Evolutionary conservation across 2,329 filamentous ascomycete genomes (phyloP), one percentile per base, ranked within the genome.

Genomic region (Fusarium sp.): DNA sequence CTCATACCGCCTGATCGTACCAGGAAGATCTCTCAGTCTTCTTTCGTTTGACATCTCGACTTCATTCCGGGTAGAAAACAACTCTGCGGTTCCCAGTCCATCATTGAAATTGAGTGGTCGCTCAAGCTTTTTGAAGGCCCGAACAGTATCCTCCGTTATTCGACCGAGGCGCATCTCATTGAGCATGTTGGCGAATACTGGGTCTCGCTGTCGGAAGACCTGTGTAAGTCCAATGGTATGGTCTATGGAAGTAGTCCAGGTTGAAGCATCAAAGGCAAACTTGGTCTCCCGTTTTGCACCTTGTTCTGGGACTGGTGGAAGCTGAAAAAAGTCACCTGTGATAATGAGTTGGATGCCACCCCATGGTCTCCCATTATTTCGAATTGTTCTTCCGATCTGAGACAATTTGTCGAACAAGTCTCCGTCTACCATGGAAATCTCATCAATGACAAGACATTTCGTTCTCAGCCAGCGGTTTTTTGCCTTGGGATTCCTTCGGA

Each of bases 391-490:
- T 18, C 95, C 95, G 73, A 99, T 93, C 68, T 93, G 89, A 69
- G 97, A 94, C 22, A 99, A 87, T 81, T 99, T 99, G 84, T 99
- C 96, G 74, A 98, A 99, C 0, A 99, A 86, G 38, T 98, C 95
- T 2, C 94, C 96, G 76, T 99, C 96, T 8, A 99, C 95, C 97
- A 99, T 99, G 17, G 96, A 98, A 7, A 99, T 91, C 80, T 99
- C 96, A 81, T 99, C 96, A 76, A 99, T 89, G 74, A 99, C 88
- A 29, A 99, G 87, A 17, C 94, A 90, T 78, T 95, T 97, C 1
- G 94, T 97, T 62, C 91, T 90, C 72, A 97, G 83, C 97, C 97
- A 99, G 44, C 95, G 89, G 71, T 90, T 92, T 79, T 93, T 95
- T 27, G 94, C 94, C 80, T 98, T 98, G 22, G 89, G 87, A 74